Evolutionary conservation across 106 monocot species (phyloP).

Genomic region (Hemerocallis citrina): DNA sequence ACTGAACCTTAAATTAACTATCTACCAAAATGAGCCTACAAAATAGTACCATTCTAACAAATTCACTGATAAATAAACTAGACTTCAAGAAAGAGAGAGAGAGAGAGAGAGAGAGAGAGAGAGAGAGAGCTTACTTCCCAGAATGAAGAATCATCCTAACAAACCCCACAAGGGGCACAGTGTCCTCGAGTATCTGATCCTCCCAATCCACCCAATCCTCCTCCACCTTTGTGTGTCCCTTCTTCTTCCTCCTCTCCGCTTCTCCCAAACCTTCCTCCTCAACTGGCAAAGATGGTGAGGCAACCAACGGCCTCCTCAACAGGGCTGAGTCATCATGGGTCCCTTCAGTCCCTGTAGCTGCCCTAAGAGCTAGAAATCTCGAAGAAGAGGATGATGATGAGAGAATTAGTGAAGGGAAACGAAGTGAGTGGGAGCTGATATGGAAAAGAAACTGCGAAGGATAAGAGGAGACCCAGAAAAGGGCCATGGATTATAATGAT

Average conservation of each 20-base stretch:
- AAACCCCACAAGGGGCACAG: slow-evolving; percentile 88
- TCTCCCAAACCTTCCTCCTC: slow-evolving; percentile 10
- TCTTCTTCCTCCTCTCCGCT: neutral
- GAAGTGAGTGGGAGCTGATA: neutral
- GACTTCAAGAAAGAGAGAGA: too few relatives aligned
- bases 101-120: too few relatives aligned
- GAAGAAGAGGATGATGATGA: neutral
- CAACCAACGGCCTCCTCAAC: slow-evolving; percentile 5
- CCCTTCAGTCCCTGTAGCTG: neutral
- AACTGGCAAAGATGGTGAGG: neutral
- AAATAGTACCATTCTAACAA: too few relatives aligned
- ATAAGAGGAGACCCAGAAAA: neutral
- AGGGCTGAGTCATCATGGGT: neutral
- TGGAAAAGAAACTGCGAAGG: slow-evolving; percentile 1
- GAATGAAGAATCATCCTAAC: slow-evolving; percentile 98
- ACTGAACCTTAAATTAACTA: too few relatives aligned
- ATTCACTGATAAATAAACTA: too few relatives aligned
- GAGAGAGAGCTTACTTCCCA: slow-evolving; percentile 71
- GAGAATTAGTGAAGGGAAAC: neutral
- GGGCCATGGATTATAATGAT: too few relatives aligned
- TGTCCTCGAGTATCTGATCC: slow-evolving; percentile 80
- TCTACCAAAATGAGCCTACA: too few relatives aligned
- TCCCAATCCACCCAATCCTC: slow-evolving; percentile 82
- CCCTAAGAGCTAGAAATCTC: neutral
- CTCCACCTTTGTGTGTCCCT: too few relatives aligned